These are phyloP conservation scores for Pleurotus sapidus DNA, from an alignment of 768 basidiomycete species.

Conservation along the genomic window DNA sequence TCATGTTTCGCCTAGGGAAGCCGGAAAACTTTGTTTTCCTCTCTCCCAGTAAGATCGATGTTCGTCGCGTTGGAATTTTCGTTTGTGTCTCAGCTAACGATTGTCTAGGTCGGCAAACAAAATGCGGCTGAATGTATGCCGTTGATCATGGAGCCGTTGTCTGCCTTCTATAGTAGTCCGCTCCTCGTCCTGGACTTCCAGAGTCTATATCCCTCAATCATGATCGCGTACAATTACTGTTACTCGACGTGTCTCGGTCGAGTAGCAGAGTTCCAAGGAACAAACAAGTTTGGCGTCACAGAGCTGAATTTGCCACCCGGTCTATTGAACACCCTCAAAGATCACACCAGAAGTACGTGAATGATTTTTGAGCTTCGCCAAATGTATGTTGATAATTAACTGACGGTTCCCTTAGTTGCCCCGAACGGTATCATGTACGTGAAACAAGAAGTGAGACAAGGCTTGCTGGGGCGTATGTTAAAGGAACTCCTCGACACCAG, in stretches of 20 bases:
- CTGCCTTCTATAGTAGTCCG: conserved; percentile 91
- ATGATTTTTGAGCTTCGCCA: not conserved
- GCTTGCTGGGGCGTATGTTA: conserved; percentile 88
- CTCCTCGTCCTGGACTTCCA: conserved; percentile 95
- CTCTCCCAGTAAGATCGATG: conserved; percentile 86
- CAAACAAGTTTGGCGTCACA: conserved; percentile 84
- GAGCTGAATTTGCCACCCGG: conserved; percentile 69
- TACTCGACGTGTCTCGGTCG: conserved; percentile 96
- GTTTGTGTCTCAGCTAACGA: not conserved
- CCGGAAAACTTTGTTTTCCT: conserved; percentile 90
- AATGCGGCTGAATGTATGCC: conserved; percentile 97
- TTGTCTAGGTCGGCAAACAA: conserved; percentile 82
- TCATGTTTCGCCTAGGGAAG: conserved; percentile 97
- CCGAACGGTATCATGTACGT: conserved; percentile 96
- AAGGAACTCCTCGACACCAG: conserved; percentile 89
- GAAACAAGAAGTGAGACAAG: conserved; percentile 79
- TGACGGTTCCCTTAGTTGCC: conserved; percentile 54
- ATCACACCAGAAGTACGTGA: conserved; percentile 70
- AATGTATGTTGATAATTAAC: not conserved
- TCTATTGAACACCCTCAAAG: conserved; percentile 63
- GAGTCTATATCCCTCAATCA: conserved; percentile 93
- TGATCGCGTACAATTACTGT: conserved; percentile 98
- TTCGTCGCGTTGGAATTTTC: conserved; percentile 29
- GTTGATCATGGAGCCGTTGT: conserved; percentile 91
- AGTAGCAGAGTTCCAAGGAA: conserved; percentile 80